These are phyloP conservation scores for Albophoma yamanashiensis DNA, from an alignment of 2,329 filamentous ascomycete genomes.

Conservation along the genomic window DNA sequence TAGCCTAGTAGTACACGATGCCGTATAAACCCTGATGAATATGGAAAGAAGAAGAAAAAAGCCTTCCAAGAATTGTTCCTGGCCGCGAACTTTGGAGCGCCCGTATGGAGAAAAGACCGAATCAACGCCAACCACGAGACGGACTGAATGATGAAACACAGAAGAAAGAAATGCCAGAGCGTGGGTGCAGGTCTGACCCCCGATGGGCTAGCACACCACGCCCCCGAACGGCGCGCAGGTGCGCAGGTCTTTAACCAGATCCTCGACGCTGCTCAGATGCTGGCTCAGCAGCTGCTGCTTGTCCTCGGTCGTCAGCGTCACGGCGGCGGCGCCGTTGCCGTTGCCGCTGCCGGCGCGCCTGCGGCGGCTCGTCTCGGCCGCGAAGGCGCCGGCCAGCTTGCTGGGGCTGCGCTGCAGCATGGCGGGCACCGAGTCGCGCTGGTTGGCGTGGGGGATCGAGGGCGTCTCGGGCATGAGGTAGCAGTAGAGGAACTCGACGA, in stretches of 20 bases:
- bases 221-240: constrained; percentile 68
- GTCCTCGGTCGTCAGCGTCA: constrained; percentile 61
- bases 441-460: constrained; percentile 38
- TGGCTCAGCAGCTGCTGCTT: constrained; percentile 71
- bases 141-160: background rate
- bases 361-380: constrained; percentile 16
- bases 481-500: constrained; percentile 97
- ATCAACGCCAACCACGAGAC: background rate
- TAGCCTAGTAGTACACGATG: constrained; percentile 15
- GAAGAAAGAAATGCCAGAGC: background rate
- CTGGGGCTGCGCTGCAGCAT: constrained; percentile 58
- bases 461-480: constrained; percentile 91
- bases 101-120: background rate
- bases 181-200: background rate
- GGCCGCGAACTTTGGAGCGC: background rate
- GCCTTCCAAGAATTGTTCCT: background rate
- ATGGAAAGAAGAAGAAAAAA: background rate
- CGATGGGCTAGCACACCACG: constrained; percentile 31
- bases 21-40: constrained; percentile 10
- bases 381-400: constrained; percentile 52
- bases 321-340: constrained; percentile 22
- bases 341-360: constrained; percentile 24
- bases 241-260: constrained; percentile 73
- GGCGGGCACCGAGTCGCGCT: constrained; percentile 32
- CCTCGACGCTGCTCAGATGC: constrained; percentile 74